phyloP scores from a whole-genome alignment of 1,284 basidiomycete genomes.

The Ganoderma lingzhi region DNA sequence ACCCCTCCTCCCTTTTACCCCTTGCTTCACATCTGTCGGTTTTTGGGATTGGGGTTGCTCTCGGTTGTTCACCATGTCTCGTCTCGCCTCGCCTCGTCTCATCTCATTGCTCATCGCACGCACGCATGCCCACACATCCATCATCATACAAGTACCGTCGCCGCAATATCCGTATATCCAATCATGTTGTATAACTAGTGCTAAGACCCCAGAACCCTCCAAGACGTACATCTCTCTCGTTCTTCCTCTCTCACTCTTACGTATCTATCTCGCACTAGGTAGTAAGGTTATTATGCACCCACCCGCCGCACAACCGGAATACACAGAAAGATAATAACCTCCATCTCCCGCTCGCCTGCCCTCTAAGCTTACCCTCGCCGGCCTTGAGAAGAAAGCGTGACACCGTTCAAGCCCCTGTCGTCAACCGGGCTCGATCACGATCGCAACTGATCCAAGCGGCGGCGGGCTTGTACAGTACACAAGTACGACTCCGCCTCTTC shows the following conservation, averaged over 20 bases:
- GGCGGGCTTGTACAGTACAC: neutral
- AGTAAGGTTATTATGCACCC: slow-evolving; percentile 7
- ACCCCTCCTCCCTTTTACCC: slow-evolving; percentile 15
- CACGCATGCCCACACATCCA: neutral
- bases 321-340: neutral
- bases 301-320: neutral
- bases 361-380: too few species aligned
- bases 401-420: neutral
- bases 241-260: too few species aligned
- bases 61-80: neutral
- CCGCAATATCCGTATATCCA: slow-evolving; percentile 7
- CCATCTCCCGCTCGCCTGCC: neutral
- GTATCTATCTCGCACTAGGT: slow-evolving; percentile 9
- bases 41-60: slow-evolving; percentile 16
- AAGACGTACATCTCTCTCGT: neutral
- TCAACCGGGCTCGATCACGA: neutral
- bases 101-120: slow-evolving; percentile 13
- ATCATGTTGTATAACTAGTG: slow-evolving; percentile 12
- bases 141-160: neutral
- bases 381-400: neutral
- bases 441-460: slow-evolving; percentile 1
- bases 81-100: slow-evolving; percentile 1
- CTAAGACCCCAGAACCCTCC: neutral
- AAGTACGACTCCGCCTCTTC: neutral
- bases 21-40: neutral